Conservation (phyloP, 805 yeast genomes). For the Ogataea naganishii region DNA sequence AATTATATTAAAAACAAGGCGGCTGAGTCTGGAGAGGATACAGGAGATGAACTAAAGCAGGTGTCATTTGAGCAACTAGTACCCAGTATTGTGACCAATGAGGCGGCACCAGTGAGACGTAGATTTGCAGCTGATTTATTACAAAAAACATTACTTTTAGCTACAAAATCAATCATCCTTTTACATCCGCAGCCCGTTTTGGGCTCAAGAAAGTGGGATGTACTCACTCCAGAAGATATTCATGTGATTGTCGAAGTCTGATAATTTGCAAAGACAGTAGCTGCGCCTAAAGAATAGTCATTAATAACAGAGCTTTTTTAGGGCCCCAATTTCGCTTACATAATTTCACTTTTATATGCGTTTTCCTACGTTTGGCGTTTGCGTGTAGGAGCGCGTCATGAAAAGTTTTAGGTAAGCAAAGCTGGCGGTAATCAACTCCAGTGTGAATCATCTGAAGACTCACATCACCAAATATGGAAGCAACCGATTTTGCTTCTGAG, state of each 20-base stretch:
- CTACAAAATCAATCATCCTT: conserved; percentile 8
- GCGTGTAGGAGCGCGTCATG: no score
- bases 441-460: no score
- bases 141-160: conserved; percentile 11
- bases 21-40: no score
- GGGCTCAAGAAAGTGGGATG: conserved; percentile 17
- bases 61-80: conserved; percentile 8
- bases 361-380: no score
- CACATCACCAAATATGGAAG: conserved; percentile 1
- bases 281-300: not conserved
- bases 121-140: conserved; percentile 12
- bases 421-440: no score
- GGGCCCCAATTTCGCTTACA: no score
- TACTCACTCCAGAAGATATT: conserved; percentile 9
- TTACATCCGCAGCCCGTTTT: conserved; percentile 9
- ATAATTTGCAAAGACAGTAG: not conserved
- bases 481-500: conserved; percentile 34
- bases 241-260: conserved; percentile 6
- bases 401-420: no score
- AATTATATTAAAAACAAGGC: no score
- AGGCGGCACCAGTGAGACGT: no score
- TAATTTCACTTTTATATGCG: no score
- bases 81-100: no score
- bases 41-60: no score
- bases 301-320: not conserved